Base-by-base conservation (phyloP, 108 stramenopile genomes). In the Fragilaria crotonensis region DNA sequence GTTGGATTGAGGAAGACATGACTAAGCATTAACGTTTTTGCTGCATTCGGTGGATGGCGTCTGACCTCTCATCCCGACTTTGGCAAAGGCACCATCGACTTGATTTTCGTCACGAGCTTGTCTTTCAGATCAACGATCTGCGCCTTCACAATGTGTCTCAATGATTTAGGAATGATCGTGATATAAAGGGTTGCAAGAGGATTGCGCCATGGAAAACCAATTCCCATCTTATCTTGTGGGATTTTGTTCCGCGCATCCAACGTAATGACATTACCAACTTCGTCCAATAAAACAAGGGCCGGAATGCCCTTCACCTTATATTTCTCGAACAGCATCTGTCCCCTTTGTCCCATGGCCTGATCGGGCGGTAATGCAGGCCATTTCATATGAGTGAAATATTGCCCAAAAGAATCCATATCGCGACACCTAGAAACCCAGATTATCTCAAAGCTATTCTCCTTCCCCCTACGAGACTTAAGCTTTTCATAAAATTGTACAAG, bases 381-480 rank as follows among this genome's bases (percentile, higher is more conserved):
- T 25, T 83, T 83, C 93, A 94, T 94, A 3, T 89, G 79, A 9
- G 93, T 75, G 61, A 90, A 94, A 57, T 90, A 94, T 46, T 94
- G 93, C 4, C 80, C 83, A 61, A 87, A 90, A 20, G 80, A 78
- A 46, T 94, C 70, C 5, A 73, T 63, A 41, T 90, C 87, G 22
- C 89, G 78, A 63, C 93, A 94, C 9, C 93, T 61, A 25, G 83
- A 84, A 25, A 93, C 68, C 87, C 87, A 93, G 1, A 94, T 78
- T 66, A 94, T 89, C 64, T 94, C 81, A 50, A 94, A 90, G 59
- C 89, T 67, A 54, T 89, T 74, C 60, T 90, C 71, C 48, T 82
- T 80, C 19, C 86, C 86, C 27, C 81, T 60, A 9, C 81, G 72
- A 14, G 64, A 64, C 60, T 94, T 94, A 70, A 93, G 87, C 45